These are phyloP conservation scores for Beauveria pseudobassiana DNA, from an alignment of 2,329 filamentous ascomycete species.

Conservation along the genomic window DNA sequence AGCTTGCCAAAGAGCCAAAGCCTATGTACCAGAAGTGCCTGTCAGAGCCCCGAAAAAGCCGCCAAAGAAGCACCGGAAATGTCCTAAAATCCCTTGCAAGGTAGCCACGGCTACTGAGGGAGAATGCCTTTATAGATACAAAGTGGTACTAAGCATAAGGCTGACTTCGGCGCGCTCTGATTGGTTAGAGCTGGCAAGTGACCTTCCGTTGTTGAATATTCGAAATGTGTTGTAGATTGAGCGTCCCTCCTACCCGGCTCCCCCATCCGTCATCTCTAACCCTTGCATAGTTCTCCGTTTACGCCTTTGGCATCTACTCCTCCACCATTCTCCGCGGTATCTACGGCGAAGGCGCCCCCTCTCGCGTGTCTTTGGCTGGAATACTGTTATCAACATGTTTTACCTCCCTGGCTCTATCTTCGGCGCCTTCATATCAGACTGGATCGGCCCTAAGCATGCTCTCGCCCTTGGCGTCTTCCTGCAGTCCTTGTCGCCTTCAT, in stretches of 20 bases:
- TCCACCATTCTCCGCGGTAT: conserved; percentile 64
- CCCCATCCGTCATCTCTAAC: background rate
- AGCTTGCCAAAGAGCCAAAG: no score
- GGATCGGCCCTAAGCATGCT: conserved; percentile 68
- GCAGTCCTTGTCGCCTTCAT: conserved; percentile 80
- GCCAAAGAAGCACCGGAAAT: no score
- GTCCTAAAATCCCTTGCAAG: no score
- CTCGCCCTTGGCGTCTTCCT: conserved; percentile 61
- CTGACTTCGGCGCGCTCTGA: no score
- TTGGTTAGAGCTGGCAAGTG: no score
- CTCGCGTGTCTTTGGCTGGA: conserved; percentile 80
- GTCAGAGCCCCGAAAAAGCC: no score
- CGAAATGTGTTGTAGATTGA: no score
- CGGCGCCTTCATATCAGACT: conserved; percentile 71
- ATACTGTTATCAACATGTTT: conserved; percentile 79
- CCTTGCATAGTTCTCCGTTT: conserved; percentile 57
- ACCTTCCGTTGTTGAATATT: no score
- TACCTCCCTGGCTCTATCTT: conserved; percentile 77
- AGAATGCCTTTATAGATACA: no score
- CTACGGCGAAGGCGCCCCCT: conserved; percentile 50
- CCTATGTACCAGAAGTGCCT: no score
- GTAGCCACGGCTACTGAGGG: no score
- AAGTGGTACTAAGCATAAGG: no score
- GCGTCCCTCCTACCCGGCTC: background rate
- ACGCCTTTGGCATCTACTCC: conserved; percentile 82